These are phyloP conservation scores for Candida patagonica DNA, from an alignment of 805 yeast species.

Conservation along the genomic window DNA sequence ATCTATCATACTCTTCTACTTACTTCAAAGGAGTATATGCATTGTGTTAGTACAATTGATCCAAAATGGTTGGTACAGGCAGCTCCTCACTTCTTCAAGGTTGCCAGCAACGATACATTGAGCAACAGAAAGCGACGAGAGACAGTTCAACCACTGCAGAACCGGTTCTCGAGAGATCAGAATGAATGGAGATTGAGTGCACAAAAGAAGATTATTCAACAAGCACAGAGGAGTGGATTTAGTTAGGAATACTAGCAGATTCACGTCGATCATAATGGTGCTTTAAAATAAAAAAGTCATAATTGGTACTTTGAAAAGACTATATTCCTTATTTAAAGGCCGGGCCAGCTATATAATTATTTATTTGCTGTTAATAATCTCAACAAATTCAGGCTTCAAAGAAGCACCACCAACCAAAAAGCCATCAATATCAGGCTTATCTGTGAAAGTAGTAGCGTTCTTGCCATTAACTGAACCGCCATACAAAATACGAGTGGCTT, in stretches of 20 bases:
- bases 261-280: too few relatives aligned
- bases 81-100: slow-evolving; percentile 70
- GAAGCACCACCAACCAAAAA: slow-evolving; percentile 99
- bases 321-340: too few relatives aligned
- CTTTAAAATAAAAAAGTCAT: too few relatives aligned
- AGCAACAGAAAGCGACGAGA: slow-evolving; percentile 48
- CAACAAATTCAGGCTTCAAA: slow-evolving; percentile 94
- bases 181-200: slow-evolving; percentile 70
- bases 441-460: slow-evolving; percentile 85
- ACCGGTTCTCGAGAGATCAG: slow-evolving; percentile 49
- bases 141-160: slow-evolving; percentile 65
- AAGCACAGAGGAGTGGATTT: slow-evolving; percentile 1
- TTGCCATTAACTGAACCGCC: slow-evolving; percentile 98
- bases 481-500: slow-evolving; percentile 78
- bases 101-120: slow-evolving; percentile 31
- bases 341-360: neutral
- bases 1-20: slow-evolving; percentile 76
- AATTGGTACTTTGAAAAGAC: too few relatives aligned
- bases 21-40: slow-evolving; percentile 84
- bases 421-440: slow-evolving; percentile 91
- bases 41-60: slow-evolving; percentile 59
- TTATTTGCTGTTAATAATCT: slow-evolving; percentile 68
- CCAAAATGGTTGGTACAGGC: slow-evolving; percentile 65
- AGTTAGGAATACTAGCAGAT: neutral
- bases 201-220: slow-evolving; percentile 18